phyloP scores from a whole-genome alignment of 441 rosid species.

The Populus trichocarpa region DNA sequence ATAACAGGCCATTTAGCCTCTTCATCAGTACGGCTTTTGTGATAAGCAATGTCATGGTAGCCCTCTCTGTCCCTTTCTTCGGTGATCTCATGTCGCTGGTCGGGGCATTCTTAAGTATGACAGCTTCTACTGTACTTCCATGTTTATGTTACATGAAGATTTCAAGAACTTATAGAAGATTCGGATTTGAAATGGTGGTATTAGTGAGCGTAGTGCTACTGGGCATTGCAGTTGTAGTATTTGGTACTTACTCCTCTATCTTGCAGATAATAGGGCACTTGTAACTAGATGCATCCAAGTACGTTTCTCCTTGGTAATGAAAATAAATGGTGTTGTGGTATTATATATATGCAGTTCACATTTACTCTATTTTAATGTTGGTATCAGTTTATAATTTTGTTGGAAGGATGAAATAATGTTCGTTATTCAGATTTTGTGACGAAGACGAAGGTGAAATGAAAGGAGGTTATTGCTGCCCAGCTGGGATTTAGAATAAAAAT shows the following conservation, averaged over 20 bases:
- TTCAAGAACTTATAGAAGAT: slow-evolving; percentile 44
- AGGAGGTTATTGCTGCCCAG: too few species aligned
- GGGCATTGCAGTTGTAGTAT: slow-evolving; percentile 37
- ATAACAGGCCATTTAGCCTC: slow-evolving; percentile 34
- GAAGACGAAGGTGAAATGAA: too few species aligned
- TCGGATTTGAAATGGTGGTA: slow-evolving; percentile 39
- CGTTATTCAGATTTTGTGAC: too few species aligned
- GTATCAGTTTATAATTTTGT: too few species aligned
- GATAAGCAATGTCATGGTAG: slow-evolving; percentile 55
- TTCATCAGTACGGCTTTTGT: slow-evolving; percentile 51
- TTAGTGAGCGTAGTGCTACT: slow-evolving; percentile 32
- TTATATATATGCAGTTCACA: too few species aligned
- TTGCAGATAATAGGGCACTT: slow-evolving; percentile 41
- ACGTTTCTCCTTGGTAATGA: not conserved
- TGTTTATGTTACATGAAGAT: slow-evolving; percentile 82
- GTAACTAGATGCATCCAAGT: not conserved
- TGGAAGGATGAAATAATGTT: too few species aligned
- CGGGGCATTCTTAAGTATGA: slow-evolving; percentile 74
- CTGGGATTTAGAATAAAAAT: too few species aligned
- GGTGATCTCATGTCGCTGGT: slow-evolving; percentile 82
- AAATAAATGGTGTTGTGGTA: too few species aligned
- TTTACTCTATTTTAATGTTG: too few species aligned
- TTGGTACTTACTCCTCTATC: slow-evolving; percentile 64
- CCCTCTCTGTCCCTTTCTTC: slow-evolving; percentile 64
- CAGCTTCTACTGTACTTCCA: slow-evolving; percentile 67